phyloP scores from a whole-genome alignment of 176 grass and related monocot genomes.

The Avena insularis region DNA sequence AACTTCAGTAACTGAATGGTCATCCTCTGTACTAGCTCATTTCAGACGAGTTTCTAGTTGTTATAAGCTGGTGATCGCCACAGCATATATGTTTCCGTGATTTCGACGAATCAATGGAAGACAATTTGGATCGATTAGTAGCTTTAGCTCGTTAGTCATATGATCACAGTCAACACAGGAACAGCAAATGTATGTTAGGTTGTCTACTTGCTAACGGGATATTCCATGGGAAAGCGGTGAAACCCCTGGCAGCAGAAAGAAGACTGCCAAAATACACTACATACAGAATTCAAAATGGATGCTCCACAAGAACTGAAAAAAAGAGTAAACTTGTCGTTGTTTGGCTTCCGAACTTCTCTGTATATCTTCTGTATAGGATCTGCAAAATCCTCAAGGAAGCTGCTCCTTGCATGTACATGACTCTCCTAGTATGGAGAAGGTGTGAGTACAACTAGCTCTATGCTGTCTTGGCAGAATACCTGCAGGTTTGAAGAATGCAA shows the following conservation, averaged over 20 bases:
- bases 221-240: background rate
- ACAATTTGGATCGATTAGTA: background rate
- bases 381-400: constrained; percentile 42
- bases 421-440: constrained; percentile 9
- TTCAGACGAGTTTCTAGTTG: background rate
- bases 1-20: background rate
- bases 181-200: background rate
- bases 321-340: constrained; percentile 15
- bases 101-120: background rate
- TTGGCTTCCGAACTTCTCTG: constrained; percentile 17
- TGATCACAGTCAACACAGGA: background rate
- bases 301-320: background rate
- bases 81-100: background rate
- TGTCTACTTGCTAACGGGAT: background rate
- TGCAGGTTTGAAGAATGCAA: constrained; percentile 10
- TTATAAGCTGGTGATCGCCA: background rate
- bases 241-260: background rate
- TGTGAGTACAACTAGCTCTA: constrained; percentile 21
- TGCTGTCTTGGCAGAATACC: constrained; percentile 35
- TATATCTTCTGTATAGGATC: constrained; percentile 25
- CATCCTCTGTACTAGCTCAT: background rate
- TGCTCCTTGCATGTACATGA: constrained; percentile 35
- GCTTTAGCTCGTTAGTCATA: constrained; percentile 5
- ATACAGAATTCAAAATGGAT: constrained; percentile 9
- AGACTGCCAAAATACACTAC: constrained; percentile 31